Evolutionary conservation across 2,329 filamentous ascomycete genomes (phyloP).

Genomic region (Penicillium corylophilum): DNA sequence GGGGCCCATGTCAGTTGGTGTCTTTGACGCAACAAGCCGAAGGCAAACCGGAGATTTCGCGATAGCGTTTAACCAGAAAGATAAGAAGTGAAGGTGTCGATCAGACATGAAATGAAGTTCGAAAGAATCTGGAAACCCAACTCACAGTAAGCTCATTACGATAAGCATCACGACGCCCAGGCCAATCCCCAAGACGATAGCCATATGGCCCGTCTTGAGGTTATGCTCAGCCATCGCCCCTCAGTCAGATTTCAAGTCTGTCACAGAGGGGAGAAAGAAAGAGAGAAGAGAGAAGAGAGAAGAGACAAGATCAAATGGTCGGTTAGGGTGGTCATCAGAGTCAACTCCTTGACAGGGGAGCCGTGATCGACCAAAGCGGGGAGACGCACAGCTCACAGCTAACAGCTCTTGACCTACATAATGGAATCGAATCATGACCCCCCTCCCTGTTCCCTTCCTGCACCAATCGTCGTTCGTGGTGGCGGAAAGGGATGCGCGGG

Average conservation of each 20-base stretch:
- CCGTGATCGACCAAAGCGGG: conserved; percentile 24
- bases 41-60: background rate
- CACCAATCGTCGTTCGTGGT: conserved; percentile 15
- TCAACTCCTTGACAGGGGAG: background rate
- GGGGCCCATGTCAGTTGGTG: background rate
- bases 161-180: conserved; percentile 33
- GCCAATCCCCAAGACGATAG: conserved; percentile 34
- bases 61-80: background rate
- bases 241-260: conserved; percentile 2
- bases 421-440: conserved; percentile 1
- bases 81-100: background rate
- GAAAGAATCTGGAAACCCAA: background rate
- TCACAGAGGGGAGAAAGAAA: background rate
- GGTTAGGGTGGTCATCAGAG: background rate
- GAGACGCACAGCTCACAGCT: conserved; percentile 4
- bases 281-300: background rate
- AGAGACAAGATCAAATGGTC: background rate
- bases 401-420: background rate
- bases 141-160: conserved; percentile 34
- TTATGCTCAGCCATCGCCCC: conserved; percentile 11
- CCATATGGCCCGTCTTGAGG: conserved; percentile 29
- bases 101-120: background rate
- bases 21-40: background rate
- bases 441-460: conserved; percentile 3
- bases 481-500: conserved; percentile 19